These are phyloP conservation scores for Logfia minima DNA, from an alignment of 129 eudicot genomes.

Conservation along the genomic window DNA sequence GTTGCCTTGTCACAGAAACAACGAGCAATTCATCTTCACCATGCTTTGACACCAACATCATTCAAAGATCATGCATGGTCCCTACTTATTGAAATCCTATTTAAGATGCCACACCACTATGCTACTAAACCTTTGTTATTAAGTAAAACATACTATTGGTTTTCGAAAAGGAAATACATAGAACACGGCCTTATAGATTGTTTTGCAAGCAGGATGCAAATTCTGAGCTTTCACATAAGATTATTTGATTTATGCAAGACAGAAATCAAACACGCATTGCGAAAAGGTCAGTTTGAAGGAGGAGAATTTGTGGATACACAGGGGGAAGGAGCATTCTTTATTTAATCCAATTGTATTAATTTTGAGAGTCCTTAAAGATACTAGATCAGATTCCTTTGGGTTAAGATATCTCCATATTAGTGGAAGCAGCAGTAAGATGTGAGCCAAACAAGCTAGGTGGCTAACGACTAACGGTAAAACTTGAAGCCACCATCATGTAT, in stretches of 20 bases:
- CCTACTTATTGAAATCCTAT: slow-evolving; percentile 21
- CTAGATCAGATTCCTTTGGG: too few species aligned
- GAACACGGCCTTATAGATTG: not conserved
- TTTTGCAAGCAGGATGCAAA: not conserved
- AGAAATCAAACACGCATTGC: not conserved
- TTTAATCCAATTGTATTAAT: not conserved
- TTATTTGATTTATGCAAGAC: not conserved
- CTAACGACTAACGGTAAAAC: too few species aligned
- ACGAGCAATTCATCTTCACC: slow-evolving; percentile 24
- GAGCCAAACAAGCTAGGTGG: not conserved
- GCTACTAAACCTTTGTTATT: slow-evolving; percentile 21
- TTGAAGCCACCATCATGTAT: too few species aligned
- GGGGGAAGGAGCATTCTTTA: not conserved
- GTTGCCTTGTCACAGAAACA: slow-evolving; percentile 26
- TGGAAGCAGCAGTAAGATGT: not conserved
- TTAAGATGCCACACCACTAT: slow-evolving; percentile 14
- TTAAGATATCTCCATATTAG: not conserved
- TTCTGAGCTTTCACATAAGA: not conserved
- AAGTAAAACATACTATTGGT: not conserved
- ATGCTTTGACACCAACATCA: slow-evolving; percentile 21
- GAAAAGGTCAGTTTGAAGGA: not conserved
- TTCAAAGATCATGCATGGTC: slow-evolving; percentile 15
- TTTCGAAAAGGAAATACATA: not conserved
- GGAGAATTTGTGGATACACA: not conserved
- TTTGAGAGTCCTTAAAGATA: too few species aligned